phyloP scores from a whole-genome alignment of 2,329 filamentous ascomycete genomes.

The Truncatella angustata region DNA sequence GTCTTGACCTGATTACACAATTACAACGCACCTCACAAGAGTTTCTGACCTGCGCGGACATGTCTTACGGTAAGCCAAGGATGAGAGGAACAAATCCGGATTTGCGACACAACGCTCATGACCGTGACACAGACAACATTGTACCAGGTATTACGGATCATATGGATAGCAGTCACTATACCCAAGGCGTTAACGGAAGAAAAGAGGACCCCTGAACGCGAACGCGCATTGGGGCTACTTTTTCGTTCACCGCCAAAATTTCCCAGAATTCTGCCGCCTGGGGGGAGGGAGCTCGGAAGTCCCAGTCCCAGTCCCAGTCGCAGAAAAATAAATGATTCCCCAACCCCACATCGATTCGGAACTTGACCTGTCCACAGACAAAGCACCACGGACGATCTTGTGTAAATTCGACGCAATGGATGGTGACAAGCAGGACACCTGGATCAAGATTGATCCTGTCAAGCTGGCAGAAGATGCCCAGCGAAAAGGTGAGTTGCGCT shows the following conservation, averaged over 20 bases:
- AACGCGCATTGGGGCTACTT: neutral
- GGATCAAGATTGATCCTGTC: slow-evolving; percentile 2
- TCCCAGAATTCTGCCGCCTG: slow-evolving; percentile 7
- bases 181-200: neutral
- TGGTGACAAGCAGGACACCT: slow-evolving; percentile 16
- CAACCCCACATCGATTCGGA: neutral
- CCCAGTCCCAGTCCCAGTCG: neutral
- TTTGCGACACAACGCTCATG: too few species aligned
- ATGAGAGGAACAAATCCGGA: too few species aligned
- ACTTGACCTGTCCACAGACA: neutral
- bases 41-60: too few species aligned
- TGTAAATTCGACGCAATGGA: neutral
- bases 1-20: too few species aligned
- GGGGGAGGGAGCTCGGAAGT: neutral
- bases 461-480: slow-evolving; percentile 7
- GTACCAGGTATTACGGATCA: too few species aligned
- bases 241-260: slow-evolving; percentile 8
- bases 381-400: neutral
- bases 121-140: too few species aligned
- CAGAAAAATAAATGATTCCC: neutral
- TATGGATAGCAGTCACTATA: neutral
- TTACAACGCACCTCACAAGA: too few species aligned
- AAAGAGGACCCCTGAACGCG: neutral
- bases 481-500: slow-evolving; percentile 9
- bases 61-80: too few species aligned